These are phyloP conservation scores for Cutaneotrichosporon curvatum DNA, from an alignment of 1,284 basidiomycete species.

Conservation along the genomic window DNA sequence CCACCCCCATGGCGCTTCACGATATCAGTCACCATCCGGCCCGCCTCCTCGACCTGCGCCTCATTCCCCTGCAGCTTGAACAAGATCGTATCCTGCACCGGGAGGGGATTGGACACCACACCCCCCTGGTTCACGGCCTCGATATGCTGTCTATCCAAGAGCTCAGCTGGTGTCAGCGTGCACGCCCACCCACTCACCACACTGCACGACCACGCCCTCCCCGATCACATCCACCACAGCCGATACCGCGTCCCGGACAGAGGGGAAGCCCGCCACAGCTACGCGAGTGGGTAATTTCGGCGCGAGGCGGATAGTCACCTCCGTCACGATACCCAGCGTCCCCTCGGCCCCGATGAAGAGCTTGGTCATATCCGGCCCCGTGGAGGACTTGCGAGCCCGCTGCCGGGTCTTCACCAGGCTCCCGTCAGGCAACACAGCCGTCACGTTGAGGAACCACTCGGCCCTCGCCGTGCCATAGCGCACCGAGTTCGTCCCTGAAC, in stretches of 20 bases:
- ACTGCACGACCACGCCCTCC: conserved; percentile 48
- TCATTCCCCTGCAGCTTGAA: conserved; percentile 70
- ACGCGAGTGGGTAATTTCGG: conserved; percentile 63
- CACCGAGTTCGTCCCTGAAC: conserved; percentile 65
- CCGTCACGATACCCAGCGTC: conserved; percentile 82
- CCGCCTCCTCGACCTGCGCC: conserved; percentile 15
- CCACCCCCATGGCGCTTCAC: conserved; percentile 59
- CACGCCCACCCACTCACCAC: conserved; percentile 21
- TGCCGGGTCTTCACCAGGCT: conserved; percentile 85
- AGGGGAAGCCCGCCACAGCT: conserved; percentile 48
- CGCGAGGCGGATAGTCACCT: conserved; percentile 73
- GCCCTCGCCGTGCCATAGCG: conserved; percentile 74
- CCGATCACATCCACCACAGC: conserved; percentile 58
- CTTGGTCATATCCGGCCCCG: conserved; percentile 82
- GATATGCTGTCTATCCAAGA: conserved; percentile 64
- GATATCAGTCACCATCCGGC: conserved; percentile 39
- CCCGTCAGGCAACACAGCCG: conserved; percentile 77
- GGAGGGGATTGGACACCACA: conserved; percentile 52
- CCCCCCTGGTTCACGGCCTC: conserved; percentile 59
- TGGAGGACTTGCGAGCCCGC: conserved; percentile 77
- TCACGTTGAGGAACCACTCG: conserved; percentile 57
- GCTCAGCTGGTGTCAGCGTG: conserved; percentile 56
- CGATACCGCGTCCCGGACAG: conserved; percentile 53
- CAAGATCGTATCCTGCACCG: conserved; percentile 65
- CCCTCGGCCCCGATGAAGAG: conserved; percentile 91